Evolutionary conservation across 768 basidiomycete genomes (phyloP), one percentile per base, ranked within the genome.

Genomic region (Boletellus ananas): DNA sequence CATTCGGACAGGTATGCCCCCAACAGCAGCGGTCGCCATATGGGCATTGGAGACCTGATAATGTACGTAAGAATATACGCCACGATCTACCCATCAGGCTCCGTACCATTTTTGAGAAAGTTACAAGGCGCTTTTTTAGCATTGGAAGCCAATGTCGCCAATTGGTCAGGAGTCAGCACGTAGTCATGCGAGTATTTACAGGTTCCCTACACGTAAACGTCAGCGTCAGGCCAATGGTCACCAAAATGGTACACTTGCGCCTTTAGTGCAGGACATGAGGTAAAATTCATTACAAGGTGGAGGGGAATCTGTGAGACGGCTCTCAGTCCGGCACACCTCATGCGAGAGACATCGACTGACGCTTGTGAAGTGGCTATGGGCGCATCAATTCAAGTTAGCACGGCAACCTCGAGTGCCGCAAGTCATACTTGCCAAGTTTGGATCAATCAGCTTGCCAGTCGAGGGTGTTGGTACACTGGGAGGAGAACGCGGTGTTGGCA

Each of bases 151-250:
- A 91, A 68, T n/a, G 77, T 78, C 25, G 78, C 77, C 51, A 90
- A 71, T 64, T 91, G 87, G 41, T 87, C 88, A 5, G 78, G 72
- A 2, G 83, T 84, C 48, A 91, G 67, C 39, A 78, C 68, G 61
- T 90, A 90, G 52, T 89, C 85, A 68, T 91, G 89, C 38, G 87
- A 87, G 69, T 90, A 91, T 70, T 85, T 89, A 79, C 89, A 91
- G 39, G 78, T 73, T 31, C 77, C 77, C 81, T 84, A 62, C 17
- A 50, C 4, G 11, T 9, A 23, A 45, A 10, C 11, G 37, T 43
- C 34, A 54, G 49, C 47, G 34, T 72, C 43, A 63, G 58, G 27
- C 27, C 27, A 12, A 37, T n/a, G 11, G 45, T 17, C 5, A 11
- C 29, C 3, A n/a, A 18, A 43, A 47, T 25, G 31, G 49, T 17